A percentile compares a stretch with the other conserved stretches of the same genome.
Evolutionary conservation across 164 flowering plant genomes (phyloP).

Genomic region (Nelumbo lutea): DNA sequence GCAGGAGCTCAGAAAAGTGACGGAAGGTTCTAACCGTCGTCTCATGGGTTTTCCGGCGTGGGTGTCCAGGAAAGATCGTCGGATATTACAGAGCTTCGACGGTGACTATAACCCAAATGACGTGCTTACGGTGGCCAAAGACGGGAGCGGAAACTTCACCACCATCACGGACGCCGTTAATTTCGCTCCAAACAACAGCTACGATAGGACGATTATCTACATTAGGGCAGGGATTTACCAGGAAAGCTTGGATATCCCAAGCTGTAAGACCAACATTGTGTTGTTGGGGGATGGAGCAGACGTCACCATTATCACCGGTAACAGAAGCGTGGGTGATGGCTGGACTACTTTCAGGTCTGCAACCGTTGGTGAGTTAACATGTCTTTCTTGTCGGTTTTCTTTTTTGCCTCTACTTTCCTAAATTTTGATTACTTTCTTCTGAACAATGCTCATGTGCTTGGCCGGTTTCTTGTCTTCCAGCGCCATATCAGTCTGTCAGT

Average conservation of each 20-base stretch:
- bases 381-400: neutral
- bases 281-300: conserved; percentile 72
- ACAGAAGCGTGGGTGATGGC: conserved; percentile 41
- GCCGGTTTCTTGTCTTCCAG: no score
- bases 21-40: conserved; percentile 21
- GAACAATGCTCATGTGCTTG: no score
- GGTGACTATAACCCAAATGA: conserved; percentile 28
- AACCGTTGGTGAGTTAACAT: conserved; percentile 53
- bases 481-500: no score
- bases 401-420: neutral
- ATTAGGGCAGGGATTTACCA: conserved; percentile 58
- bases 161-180: conserved; percentile 59
- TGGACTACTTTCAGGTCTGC: conserved; percentile 58
- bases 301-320: conserved; percentile 58
- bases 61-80: conserved; percentile 31
- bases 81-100: no score
- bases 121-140: neutral
- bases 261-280: conserved; percentile 61
- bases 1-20: no score
- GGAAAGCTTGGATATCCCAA: conserved; percentile 73
- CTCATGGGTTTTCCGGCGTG: no score
- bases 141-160: conserved; percentile 10
- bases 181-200: conserved; percentile 67
- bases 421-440: no score
- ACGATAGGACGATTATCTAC: conserved; percentile 43